Percentiles rank a stretch among this genome's conserved stretches.
These are phyloP conservation scores for Stropharia rugosoannulata DNA, from an alignment of 768 basidiomycete species.

Conservation along the genomic window DNA sequence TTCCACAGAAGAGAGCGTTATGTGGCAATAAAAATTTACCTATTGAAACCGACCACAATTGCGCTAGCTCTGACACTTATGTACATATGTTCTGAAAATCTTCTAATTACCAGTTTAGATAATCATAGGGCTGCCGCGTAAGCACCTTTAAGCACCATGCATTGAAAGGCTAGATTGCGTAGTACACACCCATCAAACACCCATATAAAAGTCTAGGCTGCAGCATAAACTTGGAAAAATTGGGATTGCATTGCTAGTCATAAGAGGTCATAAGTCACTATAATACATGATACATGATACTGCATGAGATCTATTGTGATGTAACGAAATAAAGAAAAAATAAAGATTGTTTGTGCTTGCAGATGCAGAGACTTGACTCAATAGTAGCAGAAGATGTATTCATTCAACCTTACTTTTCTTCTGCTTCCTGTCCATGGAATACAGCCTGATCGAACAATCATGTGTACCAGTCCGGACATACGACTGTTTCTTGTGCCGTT, in stretches of 20 bases:
- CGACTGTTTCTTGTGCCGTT: constrained; percentile 20
- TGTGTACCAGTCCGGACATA: constrained; percentile 23
- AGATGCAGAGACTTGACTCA: neutral
- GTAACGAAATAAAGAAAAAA: neutral
- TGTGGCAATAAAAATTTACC: too few relatives aligned
- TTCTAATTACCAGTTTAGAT: neutral
- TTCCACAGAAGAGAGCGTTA: too few relatives aligned
- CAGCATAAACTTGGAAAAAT: too few relatives aligned
- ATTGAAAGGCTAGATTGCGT: neutral
- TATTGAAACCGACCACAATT: too few relatives aligned
- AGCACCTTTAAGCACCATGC: neutral
- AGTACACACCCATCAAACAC: too few relatives aligned
- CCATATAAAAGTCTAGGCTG: too few relatives aligned
- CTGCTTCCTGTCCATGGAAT: constrained; percentile 12
- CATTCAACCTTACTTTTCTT: constrained; percentile 3
- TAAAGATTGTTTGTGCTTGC: neutral
- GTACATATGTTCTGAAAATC: too few relatives aligned
- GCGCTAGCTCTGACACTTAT: too few relatives aligned
- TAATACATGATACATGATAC: too few relatives aligned
- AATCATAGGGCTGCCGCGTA: neutral
- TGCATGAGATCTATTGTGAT: neutral
- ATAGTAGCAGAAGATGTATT: neutral
- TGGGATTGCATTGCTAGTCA: too few relatives aligned
- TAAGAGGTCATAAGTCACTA: too few relatives aligned
- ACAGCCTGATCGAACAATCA: constrained; percentile 20